Evolutionary conservation across 2,329 filamentous ascomycete species (phyloP).

Genomic region (Fonsecaea multimorphosa): DNA sequence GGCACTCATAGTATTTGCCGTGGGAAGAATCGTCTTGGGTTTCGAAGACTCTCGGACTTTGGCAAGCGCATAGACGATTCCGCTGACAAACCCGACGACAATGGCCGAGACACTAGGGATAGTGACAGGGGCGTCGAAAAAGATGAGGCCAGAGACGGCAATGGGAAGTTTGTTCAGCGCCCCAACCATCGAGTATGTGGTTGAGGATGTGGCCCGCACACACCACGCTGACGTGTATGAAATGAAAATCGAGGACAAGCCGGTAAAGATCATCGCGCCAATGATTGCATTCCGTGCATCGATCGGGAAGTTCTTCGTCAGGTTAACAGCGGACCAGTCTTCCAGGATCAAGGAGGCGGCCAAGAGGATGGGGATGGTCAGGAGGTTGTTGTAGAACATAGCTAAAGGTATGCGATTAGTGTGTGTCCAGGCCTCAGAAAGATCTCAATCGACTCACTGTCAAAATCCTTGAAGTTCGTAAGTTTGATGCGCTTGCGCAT

Average conservation of each 20-base stretch:
- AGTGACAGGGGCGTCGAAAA: constrained; percentile 94
- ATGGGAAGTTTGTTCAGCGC: constrained; percentile 98
- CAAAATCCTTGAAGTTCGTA: constrained; percentile 99
- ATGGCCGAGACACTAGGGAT: constrained; percentile 92
- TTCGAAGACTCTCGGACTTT: constrained; percentile 79
- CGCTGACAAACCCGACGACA: constrained; percentile 85
- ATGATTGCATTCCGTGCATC: constrained; percentile 79
- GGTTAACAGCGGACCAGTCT: constrained; percentile 88
- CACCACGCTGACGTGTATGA: constrained; percentile 99
- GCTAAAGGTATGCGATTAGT: constrained; percentile 62
- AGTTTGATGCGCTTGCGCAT: constrained; percentile 99
- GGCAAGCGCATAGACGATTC: constrained; percentile 85
- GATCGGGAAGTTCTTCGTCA: constrained; percentile 85
- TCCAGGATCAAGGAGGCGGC: constrained; percentile 81
- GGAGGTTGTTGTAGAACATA: constrained; percentile 99
- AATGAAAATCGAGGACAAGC: constrained; percentile 92
- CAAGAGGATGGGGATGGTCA: constrained; percentile 91
- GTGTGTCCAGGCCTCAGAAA: neutral
- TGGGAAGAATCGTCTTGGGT: constrained; percentile 71
- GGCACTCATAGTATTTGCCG: constrained; percentile 77
- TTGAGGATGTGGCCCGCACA: constrained; percentile 94
- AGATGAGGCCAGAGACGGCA: constrained; percentile 86
- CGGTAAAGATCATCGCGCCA: constrained; percentile 90
- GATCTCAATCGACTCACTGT: constrained; percentile 72
- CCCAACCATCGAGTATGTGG: constrained; percentile 98